Evolutionary conservation across 148 eudicot genomes (phyloP).

Genomic region (Rhododendron molle): DNA sequence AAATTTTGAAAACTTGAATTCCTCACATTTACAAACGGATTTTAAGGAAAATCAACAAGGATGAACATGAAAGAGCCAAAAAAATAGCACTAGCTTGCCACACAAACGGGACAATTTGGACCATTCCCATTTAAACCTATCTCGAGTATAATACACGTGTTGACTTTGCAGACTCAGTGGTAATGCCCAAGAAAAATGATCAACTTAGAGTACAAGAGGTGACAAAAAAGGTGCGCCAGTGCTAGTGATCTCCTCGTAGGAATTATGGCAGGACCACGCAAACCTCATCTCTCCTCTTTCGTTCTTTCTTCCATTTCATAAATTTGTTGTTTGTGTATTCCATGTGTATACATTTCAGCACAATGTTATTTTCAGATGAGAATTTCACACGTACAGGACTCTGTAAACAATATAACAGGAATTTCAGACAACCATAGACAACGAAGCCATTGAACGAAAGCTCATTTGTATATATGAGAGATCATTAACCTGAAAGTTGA

Average conservation of each 20-base stretch:
- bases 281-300: not conserved
- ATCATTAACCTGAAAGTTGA: conserved; percentile 20
- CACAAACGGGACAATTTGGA: not conserved
- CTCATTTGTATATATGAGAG: not conserved
- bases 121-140: not conserved
- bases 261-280: not conserved
- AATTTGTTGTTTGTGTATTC: not conserved
- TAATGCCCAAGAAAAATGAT: not conserved
- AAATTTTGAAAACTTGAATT: not conserved
- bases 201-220: not conserved
- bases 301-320: not conserved
- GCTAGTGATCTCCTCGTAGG: not conserved
- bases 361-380: not conserved
- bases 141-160: not conserved
- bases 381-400: not conserved
- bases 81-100: not conserved
- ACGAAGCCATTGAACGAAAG: not conserved
- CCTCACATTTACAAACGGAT: not conserved
- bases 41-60: not conserved
- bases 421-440: conserved; percentile 4
- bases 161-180: not conserved
- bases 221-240: not conserved
- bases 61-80: not conserved
- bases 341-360: not conserved
- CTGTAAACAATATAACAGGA: not conserved